Base-by-base conservation (phyloP, 257 asterid genomes). In the Paulownia fortunei region DNA sequence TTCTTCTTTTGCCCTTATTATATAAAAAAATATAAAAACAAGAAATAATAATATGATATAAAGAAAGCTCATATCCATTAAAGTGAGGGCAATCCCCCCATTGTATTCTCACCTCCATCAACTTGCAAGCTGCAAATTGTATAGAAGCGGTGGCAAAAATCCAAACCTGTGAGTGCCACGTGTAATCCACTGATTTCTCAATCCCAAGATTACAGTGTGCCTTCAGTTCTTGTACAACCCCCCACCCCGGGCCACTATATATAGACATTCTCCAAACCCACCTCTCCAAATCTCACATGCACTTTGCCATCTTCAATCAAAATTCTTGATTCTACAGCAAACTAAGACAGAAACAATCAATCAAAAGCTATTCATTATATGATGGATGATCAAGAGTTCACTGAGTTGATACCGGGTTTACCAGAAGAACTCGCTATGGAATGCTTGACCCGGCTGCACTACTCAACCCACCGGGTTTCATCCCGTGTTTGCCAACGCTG, bases 341-440 rank as follows among this genome's bases (percentile, higher is more conserved):
- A 13, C 2, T 10, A 3, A 2, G 0, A 11, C 46, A 12, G 12
- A 52, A 7, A 11, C 30, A 11, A 27, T 52, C 51, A n/a, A 37
- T 8, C 54, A 13, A 16, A 21, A 13, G 3, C 0, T 23, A n/a
- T 6, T 27, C 34, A 0, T 26, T 13, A 36, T 0, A 10, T 0
- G 9, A 84, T 85, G 89, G 84, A 67, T 27, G 67, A 82, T 3
- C 55, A 15, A 3, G 75, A 84, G 3, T 84, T 82, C 63, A 79
- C 82, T 0, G 98, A 92, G 47, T 62, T 94, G 54, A 88, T 94
- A 11, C 98, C 99, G 47, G 86, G 88, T 79, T 46, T 94, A 2
- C 99, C 99, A 2, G 96, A 91, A 13, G 99, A 94, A 55, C 62
- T 94, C 24, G 97, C 89, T 21, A 89, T 94, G 0, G 95, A 91